A percentile compares a stretch with the other conserved stretches of the same genome.
phyloP scores from a whole-genome alignment of 345 rosid species.

The Populus euphratica region DNA sequence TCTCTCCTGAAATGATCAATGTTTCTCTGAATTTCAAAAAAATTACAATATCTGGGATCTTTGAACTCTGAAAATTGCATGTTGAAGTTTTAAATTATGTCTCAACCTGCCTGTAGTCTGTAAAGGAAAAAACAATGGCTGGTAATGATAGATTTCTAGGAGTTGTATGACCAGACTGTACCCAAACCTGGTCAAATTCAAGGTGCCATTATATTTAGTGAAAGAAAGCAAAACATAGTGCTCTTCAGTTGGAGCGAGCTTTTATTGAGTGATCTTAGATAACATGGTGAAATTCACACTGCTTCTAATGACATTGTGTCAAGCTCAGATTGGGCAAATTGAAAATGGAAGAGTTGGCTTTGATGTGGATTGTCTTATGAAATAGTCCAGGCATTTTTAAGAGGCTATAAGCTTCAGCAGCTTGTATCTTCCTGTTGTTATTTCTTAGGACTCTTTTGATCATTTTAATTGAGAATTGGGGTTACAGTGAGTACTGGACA shows the following conservation, averaged over 20 bases:
- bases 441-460: background rate
- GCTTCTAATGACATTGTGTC: background rate
- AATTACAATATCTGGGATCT: background rate
- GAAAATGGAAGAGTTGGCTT: background rate
- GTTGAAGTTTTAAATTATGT: background rate
- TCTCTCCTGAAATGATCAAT: background rate
- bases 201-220: background rate
- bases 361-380: background rate
- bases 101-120: background rate
- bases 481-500: background rate
- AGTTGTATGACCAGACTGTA: background rate
- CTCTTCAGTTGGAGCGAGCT: background rate
- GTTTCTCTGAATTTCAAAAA: background rate
- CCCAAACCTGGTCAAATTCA: background rate
- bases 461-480: background rate
- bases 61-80: background rate
- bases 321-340: background rate
- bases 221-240: background rate
- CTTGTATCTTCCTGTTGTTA: background rate
- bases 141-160: background rate
- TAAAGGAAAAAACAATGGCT: background rate
- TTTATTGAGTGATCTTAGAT: background rate
- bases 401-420: background rate
- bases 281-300: background rate
- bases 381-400: background rate